Evolutionary conservation across 345 rosid species (phyloP), one percentile per base, ranked within the genome.

Genomic region (Citrus cavaleriei): DNA sequence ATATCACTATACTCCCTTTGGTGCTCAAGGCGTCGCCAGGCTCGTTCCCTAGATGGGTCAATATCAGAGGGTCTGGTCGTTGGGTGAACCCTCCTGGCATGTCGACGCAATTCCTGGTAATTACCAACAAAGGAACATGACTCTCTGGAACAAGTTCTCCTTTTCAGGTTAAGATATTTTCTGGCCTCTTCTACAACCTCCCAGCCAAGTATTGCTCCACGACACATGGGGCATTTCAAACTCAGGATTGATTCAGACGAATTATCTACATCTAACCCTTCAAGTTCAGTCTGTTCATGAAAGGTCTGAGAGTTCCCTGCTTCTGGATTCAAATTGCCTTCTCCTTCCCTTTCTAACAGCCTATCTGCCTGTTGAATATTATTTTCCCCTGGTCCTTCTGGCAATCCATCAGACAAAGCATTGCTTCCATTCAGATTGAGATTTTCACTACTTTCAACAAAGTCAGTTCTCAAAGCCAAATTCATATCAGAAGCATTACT

Each of bases 71-170:
- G 98, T 28, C 92, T 89, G 42, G 85, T 88, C 27, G 86, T 77
- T 35, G 99, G 98, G 77, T 93, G 99, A 55, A 85, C 86, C 78
- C 93, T 89, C 83, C 99, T 90, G 3, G 98, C 97, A 72, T 92
- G 99, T 54, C 91, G 87, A 7, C 99, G 92, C 77, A 96, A 74
- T 68, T 96, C 97, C 77, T 86, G 93, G 85, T 96, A 96, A 85
- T 85, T 90, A 13, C 98, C 98, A 35, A 74, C 66, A 71, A 87
- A 93, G 8, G 91, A 83, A 82, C 99, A 96, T 5, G 91, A 84
- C 63, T 93, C 99, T n/a, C 91, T 74, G 0, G 99, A 96, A 75
- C 99, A 96, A 35, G 90, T 89, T 77, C 97, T 83, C 82, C 74
- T 90, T 85, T 94, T 96, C 76, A 81, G 72, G 80, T 96, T 93